These are phyloP conservation scores for Globisporangium parvum DNA, from an alignment of 352 stramenopile genomes.

Conservation along the genomic window DNA sequence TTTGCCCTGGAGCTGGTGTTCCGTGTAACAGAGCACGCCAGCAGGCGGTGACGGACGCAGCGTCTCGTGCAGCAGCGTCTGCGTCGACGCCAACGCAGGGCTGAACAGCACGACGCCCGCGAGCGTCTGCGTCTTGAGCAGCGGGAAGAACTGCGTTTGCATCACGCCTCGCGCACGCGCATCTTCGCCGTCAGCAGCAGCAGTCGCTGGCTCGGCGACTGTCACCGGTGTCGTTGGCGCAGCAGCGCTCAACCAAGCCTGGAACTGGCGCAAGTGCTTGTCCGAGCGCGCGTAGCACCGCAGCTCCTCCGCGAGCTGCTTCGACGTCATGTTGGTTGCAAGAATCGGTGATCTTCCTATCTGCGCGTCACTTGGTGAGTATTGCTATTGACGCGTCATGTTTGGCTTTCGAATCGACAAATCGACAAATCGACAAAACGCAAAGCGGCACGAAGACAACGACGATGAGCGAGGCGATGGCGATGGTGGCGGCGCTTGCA, in stretches of 20 bases:
- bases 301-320: conserved; percentile 62
- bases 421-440: too few relatives aligned
- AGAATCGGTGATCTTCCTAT: neutral
- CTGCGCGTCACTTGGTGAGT: neutral
- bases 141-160: conserved; percentile 31
- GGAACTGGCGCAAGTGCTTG: conserved; percentile 57
- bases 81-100: conserved; percentile 66
- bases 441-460: too few relatives aligned
- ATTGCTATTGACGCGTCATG: too few relatives aligned
- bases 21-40: conserved; percentile 74
- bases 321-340: conserved; percentile 17
- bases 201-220: conserved; percentile 7
- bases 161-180: conserved; percentile 18
- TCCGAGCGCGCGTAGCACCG: conserved; percentile 72
- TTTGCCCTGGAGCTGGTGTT: conserved; percentile 72
- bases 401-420: too few relatives aligned
- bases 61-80: conserved; percentile 77
- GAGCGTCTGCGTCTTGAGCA: conserved; percentile 54
- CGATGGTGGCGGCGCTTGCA: too few relatives aligned
- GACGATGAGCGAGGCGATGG: too few relatives aligned
- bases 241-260: conserved; percentile 48
- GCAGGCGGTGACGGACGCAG: conserved; percentile 54
- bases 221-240: conserved; percentile 16
- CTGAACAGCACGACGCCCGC: conserved; percentile 70
- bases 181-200: conserved; percentile 14